Conservation (phyloP, 2,329 filamentous ascomycete genomes). For the Colletotrichum viniferum region DNA sequence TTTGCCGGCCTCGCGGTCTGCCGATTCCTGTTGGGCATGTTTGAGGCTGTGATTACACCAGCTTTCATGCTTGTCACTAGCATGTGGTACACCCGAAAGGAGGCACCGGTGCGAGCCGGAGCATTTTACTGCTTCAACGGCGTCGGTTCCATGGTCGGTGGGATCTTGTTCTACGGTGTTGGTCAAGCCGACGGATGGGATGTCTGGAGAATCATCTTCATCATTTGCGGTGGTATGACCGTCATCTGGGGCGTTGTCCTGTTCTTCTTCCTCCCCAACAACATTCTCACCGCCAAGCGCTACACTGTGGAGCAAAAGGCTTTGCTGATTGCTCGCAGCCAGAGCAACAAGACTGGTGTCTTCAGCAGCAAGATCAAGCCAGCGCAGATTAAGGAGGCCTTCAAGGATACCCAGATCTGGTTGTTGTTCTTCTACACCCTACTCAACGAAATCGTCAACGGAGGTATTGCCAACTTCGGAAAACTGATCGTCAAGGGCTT, state of each 20-base stretch:
- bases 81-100: conserved; percentile 31
- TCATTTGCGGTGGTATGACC: conserved; percentile 24
- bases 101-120: conserved; percentile 24
- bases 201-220: conserved; percentile 27
- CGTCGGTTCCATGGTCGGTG: conserved; percentile 17
- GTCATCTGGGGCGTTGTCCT: conserved; percentile 18
- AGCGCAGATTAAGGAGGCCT: conserved; percentile 43
- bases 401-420: conserved; percentile 46
- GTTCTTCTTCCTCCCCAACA: conserved; percentile 46
- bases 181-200: conserved; percentile 27
- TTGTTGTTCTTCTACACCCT: conserved; percentile 39
- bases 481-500: conserved; percentile 35
- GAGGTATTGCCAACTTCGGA: conserved; percentile 23
- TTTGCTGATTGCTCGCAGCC: conserved; percentile 56
- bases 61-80: conserved; percentile 34
- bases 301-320: conserved; percentile 59
- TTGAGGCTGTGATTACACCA: conserved; percentile 34
- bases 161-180: conserved; percentile 23
- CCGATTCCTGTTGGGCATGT: conserved; percentile 36
- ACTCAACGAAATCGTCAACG: conserved; percentile 28
- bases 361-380: conserved; percentile 44
- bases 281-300: conserved; percentile 57
- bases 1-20: conserved; percentile 31
- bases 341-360: conserved; percentile 40
- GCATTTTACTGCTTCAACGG: conserved; percentile 23